A percentile compares a stretch with the other conserved stretches of the same genome.
Evolutionary conservation across 495 filamentous ascomycete genomes (phyloP).

Genomic region (Gamarada debralockiae): DNA sequence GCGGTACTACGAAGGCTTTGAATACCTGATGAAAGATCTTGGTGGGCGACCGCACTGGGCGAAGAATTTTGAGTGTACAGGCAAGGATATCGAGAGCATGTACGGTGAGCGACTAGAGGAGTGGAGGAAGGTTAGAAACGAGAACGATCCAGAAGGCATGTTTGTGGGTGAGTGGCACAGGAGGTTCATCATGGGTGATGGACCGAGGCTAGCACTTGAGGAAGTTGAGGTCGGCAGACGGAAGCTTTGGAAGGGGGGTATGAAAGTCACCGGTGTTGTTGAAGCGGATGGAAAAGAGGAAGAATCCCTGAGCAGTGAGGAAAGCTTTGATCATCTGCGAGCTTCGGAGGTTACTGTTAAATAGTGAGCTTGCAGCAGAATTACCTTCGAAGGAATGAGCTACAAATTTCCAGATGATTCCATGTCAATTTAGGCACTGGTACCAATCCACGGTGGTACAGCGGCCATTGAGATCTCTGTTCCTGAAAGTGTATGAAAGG

Average conservation of each 20-base stretch:
- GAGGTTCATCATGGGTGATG: constrained; percentile 57
- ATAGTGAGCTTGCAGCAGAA: too few relatives aligned
- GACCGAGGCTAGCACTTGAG: constrained; percentile 20
- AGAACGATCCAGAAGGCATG: constrained; percentile 84
- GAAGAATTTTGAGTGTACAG: constrained; percentile 76
- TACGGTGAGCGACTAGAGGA: constrained; percentile 54
- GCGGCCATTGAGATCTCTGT: too few relatives aligned
- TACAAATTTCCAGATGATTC: too few relatives aligned
- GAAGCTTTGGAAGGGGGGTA: constrained; percentile 16
- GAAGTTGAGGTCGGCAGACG: constrained; percentile 18
- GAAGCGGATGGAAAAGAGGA: neutral
- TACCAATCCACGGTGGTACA: too few relatives aligned
- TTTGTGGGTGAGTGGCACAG: constrained; percentile 91
- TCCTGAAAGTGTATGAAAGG: too few relatives aligned
- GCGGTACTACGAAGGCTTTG: constrained; percentile 90
- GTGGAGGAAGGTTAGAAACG: constrained; percentile 65
- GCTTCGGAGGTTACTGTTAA: constrained; percentile 18
- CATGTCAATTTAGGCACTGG: too few relatives aligned
- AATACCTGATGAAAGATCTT: constrained; percentile 90
- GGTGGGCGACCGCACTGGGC: constrained; percentile 95
- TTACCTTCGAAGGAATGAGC: too few relatives aligned
- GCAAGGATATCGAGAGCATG: constrained; percentile 50
- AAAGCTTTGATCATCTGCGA: constrained; percentile 22
- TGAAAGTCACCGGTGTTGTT: constrained; percentile 15
- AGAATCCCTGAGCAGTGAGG: constrained; percentile 14